Evolutionary conservation across 2,329 filamentous ascomycete genomes (phyloP).

Genomic region (Penicillium sp.): DNA sequence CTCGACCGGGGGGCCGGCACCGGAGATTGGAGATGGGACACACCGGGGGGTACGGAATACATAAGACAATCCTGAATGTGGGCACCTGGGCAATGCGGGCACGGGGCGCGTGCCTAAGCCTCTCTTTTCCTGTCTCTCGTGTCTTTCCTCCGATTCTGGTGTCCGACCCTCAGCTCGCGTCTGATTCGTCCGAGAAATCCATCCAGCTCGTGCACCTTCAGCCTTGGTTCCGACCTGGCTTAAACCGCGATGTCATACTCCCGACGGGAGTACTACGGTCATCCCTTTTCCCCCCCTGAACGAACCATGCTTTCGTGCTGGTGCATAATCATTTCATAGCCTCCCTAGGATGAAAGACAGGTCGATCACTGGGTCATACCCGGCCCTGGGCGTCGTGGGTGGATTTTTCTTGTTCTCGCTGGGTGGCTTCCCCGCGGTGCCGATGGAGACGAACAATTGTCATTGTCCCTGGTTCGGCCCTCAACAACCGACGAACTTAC

Average conservation of each 20-base stretch:
- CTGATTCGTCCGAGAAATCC: constrained; percentile 1
- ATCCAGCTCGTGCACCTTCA: not conserved
- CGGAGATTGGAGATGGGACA: constrained; percentile 26
- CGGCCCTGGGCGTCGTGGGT: not conserved
- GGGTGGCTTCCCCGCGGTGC: not conserved
- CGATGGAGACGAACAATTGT: not conserved
- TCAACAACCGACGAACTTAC: not conserved
- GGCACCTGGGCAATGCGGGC: constrained; percentile 7
- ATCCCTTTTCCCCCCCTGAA: not conserved
- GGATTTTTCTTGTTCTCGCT: not conserved
- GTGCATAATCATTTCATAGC: not conserved
- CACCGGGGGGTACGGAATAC: constrained; percentile 1
- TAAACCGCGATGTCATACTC: not conserved
- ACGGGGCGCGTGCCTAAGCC: constrained; percentile 23
- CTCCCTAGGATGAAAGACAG: not conserved
- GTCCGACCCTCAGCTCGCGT: not conserved
- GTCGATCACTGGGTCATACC: not conserved
- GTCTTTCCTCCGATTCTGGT: not conserved
- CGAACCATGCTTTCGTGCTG: not conserved
- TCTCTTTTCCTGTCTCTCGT: not conserved
- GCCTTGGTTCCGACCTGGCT: not conserved
- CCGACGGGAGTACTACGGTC: not conserved
- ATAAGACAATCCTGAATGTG: not conserved
- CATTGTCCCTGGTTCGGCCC: not conserved
- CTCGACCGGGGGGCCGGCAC: constrained; percentile 22